Conservation (phyloP, 176 grass and related monocot species). For the Tuctoria greenei region DNA sequence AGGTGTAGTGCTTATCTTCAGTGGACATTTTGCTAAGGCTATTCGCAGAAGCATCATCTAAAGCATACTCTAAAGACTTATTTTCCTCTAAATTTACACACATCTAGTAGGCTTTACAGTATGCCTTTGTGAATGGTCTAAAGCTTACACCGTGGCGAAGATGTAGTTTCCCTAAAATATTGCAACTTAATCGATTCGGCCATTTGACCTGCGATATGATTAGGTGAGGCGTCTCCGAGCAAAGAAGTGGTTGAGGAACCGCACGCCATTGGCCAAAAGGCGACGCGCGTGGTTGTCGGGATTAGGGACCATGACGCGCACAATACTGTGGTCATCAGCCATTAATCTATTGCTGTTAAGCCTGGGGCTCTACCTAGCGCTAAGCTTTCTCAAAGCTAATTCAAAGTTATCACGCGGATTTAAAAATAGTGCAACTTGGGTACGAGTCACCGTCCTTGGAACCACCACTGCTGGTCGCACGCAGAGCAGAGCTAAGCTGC, state of each 20-base stretch:
- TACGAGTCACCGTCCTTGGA: slow-evolving; percentile 63
- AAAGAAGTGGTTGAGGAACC: slow-evolving; percentile 53
- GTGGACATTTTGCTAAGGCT: slow-evolving; percentile 42
- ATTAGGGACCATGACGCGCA: slow-evolving; percentile 66
- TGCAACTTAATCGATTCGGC: slow-evolving; percentile 14
- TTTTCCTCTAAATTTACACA: too few relatives aligned
- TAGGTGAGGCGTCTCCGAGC: slow-evolving; percentile 49
- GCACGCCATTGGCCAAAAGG: slow-evolving; percentile 53
- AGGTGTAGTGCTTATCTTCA: slow-evolving; percentile 62
- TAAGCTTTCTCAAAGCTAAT: slow-evolving; percentile 67
- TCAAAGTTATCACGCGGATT: slow-evolving; percentile 50
- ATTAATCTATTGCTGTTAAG: slow-evolving; percentile 37
- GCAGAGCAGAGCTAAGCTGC: not conserved
- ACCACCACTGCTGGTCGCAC: slow-evolving; percentile 49
- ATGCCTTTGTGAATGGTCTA: too few relatives aligned
- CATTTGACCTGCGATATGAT: too few relatives aligned
- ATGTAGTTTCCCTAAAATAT: slow-evolving; percentile 55
- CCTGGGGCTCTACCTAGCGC: slow-evolving; percentile 9
- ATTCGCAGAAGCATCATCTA: too few relatives aligned
- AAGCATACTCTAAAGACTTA: too few relatives aligned
- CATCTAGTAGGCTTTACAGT: too few relatives aligned
- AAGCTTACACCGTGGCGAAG: slow-evolving; percentile 47
- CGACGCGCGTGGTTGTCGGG: slow-evolving; percentile 59
- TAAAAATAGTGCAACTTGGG: slow-evolving; percentile 56
- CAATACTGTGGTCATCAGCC: slow-evolving; percentile 48